phyloP scores from a whole-genome alignment of 148 eudicot genomes.

The Pharnaceum exiguum region DNA sequence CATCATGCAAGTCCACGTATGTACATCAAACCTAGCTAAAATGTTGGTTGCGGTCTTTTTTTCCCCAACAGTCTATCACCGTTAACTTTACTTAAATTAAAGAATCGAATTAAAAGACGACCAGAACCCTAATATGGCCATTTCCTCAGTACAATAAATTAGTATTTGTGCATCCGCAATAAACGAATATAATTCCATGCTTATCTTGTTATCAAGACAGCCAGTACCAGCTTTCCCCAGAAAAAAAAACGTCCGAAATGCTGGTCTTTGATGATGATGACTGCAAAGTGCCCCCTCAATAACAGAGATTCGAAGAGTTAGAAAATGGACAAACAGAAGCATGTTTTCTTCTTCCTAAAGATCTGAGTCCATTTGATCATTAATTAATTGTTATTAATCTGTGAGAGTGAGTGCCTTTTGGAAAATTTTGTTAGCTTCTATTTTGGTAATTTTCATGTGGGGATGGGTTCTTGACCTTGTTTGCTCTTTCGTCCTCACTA shows the following conservation, averaged over 20 bases:
- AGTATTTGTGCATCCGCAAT: slow-evolving; percentile 11
- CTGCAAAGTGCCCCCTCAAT: slow-evolving; percentile 27
- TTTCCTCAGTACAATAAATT: neutral
- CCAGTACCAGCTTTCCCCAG: slow-evolving; percentile 33
- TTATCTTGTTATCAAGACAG: slow-evolving; percentile 44
- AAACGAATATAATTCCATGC: slow-evolving; percentile 11
- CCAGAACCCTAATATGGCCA: neutral
- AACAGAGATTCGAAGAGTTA: slow-evolving; percentile 43
- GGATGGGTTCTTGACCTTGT: slow-evolving; percentile 22
- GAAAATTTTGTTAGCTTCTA: slow-evolving; percentile 28
- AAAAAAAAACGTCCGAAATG: slow-evolving; percentile 10
- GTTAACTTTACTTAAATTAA: too few relatives aligned
- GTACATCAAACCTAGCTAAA: too few relatives aligned
- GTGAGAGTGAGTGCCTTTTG: slow-evolving; percentile 20
- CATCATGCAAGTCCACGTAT: too few relatives aligned
- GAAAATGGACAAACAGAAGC: slow-evolving; percentile 49
- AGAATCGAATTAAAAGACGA: too few relatives aligned
- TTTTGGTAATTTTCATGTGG: slow-evolving; percentile 25
- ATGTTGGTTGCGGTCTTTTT: too few relatives aligned
- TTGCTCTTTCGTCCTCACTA: neutral
- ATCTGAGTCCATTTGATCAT: slow-evolving; percentile 33
- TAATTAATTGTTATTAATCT: slow-evolving; percentile 29
- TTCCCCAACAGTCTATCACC: too few relatives aligned
- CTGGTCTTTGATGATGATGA: slow-evolving; percentile 42
- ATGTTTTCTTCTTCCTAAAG: slow-evolving; percentile 43